Conservation (phyloP, 2,329 filamentous ascomycete species). For the Penicillium concentricum region DNA sequence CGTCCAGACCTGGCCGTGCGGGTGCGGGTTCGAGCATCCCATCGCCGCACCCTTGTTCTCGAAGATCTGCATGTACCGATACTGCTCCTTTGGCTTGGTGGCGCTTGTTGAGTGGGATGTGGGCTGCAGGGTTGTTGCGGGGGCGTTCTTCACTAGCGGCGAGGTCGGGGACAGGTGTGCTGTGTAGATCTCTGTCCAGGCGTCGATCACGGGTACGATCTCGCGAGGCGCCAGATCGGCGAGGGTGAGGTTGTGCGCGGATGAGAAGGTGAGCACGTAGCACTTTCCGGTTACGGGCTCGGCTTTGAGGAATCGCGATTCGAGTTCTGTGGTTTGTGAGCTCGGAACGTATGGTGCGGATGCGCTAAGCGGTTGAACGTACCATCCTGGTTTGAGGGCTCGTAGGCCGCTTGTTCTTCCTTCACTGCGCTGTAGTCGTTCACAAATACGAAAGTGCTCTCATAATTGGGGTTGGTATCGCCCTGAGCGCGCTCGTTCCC, state of each 20-base stretch:
- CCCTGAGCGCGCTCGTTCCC: constrained; percentile 86
- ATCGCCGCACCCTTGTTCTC: constrained; percentile 98
- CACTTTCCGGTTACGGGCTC: constrained; percentile 91
- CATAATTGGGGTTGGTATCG: constrained; percentile 80
- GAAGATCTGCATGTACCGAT: constrained; percentile 98
- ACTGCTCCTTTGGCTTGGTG: constrained; percentile 66
- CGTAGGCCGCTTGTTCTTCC: constrained; percentile 82
- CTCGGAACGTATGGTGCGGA: background rate
- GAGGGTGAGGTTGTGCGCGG: constrained; percentile 85
- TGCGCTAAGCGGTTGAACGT: constrained; percentile 15
- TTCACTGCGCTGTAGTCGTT: constrained; percentile 98
- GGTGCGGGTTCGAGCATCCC: constrained; percentile 98
- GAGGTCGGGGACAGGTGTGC: constrained; percentile 73
- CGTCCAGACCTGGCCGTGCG: constrained; percentile 95
- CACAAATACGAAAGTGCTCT: constrained; percentile 87
- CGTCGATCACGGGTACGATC: constrained; percentile 79
- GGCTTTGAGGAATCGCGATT: constrained; percentile 74
- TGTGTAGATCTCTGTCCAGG: constrained; percentile 89
- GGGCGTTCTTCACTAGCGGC: constrained; percentile 55
- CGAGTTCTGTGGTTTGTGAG: constrained; percentile 56
- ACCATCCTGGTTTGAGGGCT: constrained; percentile 52
- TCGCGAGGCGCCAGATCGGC: constrained; percentile 78
- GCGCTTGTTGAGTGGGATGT: constrained; percentile 47
- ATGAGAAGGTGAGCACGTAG: constrained; percentile 93
- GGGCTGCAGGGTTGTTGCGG: constrained; percentile 49